Evolutionary conservation across 225 moss, liverwort and hornwort genomes (phyloP).

Genomic region (Pseudoscleropodium purum): DNA sequence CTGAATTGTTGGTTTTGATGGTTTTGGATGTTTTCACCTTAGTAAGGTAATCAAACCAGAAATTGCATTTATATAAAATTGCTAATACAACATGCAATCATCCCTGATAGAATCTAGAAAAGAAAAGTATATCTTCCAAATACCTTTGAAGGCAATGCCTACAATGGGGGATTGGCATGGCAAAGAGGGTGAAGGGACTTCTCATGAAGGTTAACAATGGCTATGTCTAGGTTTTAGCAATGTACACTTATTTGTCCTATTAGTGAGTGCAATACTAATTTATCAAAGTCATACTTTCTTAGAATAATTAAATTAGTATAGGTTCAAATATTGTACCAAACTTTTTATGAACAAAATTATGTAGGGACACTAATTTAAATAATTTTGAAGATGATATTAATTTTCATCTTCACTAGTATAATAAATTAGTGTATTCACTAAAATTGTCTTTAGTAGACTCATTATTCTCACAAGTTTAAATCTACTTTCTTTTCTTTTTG

Average conservation of each 20-base stretch:
- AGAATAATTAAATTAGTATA: background rate
- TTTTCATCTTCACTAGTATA: background rate
- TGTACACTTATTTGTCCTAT: too few species aligned
- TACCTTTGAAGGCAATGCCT: too few species aligned
- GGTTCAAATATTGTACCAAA: too few species aligned
- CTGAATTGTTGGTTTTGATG: too few species aligned
- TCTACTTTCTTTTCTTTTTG: rapidly evolving
- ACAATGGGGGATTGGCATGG: too few species aligned
- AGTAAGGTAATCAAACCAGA: background rate
- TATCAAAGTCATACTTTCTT: background rate
- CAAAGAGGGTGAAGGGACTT: too few species aligned
- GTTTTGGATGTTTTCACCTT: too few species aligned
- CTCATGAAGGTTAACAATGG: too few species aligned
- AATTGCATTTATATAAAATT: background rate
- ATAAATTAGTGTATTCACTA: background rate
- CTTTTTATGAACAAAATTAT: background rate
- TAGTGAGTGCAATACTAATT: background rate
- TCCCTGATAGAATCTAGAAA: too few species aligned
- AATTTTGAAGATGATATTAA: background rate
- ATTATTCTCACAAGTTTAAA: background rate
- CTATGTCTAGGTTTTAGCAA: too few species aligned
- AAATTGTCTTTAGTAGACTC: background rate
- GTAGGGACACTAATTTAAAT: too few species aligned
- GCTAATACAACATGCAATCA: too few species aligned
- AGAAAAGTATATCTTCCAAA: background rate